Percentiles rank a stretch among this genome's conserved stretches.
Conservation (phyloP, 1,139 yeast genomes). For the Geotrichum cucujoidarum region DNA sequence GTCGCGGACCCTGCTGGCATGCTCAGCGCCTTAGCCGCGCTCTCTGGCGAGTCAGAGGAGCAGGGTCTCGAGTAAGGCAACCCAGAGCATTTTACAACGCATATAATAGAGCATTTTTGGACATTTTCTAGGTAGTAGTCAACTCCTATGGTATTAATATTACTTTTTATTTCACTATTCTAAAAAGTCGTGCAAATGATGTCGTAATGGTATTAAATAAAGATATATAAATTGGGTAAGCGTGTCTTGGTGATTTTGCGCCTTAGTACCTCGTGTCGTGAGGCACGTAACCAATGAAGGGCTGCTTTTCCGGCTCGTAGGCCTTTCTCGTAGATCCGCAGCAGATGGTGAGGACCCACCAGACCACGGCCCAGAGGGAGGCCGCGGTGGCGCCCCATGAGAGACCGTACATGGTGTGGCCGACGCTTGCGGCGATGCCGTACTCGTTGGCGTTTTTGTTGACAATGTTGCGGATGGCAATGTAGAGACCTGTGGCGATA, state of each 20-base stretch:
- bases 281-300: slow-evolving; percentile 31
- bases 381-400: slow-evolving; percentile 47
- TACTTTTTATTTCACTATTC: no score
- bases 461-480: slow-evolving; percentile 38
- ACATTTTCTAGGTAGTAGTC: no score
- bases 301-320: slow-evolving; percentile 29
- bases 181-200: no score
- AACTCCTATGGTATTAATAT: no score
- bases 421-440: slow-evolving; percentile 42
- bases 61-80: background rate
- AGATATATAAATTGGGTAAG: no score
- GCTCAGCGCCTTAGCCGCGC: slow-evolving; percentile 64
- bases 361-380: slow-evolving; percentile 37
- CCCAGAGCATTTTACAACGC: background rate
- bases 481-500: slow-evolving; percentile 44
- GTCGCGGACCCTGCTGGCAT: slow-evolving; percentile 81
- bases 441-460: slow-evolving; percentile 35
- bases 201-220: no score
- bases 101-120: background rate
- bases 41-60: slow-evolving; percentile 43
- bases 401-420: slow-evolving; percentile 38
- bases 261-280: slow-evolving; percentile 5
- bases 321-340: slow-evolving; percentile 37
- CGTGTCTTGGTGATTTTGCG: background rate
- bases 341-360: slow-evolving; percentile 43